These are phyloP conservation scores for Fusarium sp. DNA, from an alignment of 2,329 filamentous ascomycete species.

Conservation along the genomic window DNA sequence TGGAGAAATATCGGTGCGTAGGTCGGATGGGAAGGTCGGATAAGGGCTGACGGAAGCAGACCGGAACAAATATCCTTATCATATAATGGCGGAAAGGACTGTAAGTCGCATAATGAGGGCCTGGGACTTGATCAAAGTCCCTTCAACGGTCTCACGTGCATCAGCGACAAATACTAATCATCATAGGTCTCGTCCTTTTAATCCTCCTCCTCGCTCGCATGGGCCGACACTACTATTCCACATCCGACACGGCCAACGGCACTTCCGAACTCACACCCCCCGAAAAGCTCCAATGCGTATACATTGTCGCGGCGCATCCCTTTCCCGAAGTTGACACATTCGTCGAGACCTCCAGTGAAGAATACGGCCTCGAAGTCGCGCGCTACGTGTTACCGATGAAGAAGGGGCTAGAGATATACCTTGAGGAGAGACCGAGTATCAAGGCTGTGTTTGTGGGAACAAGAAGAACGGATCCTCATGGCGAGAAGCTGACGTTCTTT, in stretches of 20 bases:
- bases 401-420: slow-evolving; percentile 80
- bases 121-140: too few species aligned
- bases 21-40: background rate
- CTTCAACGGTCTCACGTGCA: rapidly evolving
- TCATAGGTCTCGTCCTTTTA: slow-evolving; percentile 78
- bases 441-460: slow-evolving; percentile 72
- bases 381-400: slow-evolving; percentile 84
- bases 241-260: slow-evolving; percentile 33
- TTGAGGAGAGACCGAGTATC: slow-evolving; percentile 70
- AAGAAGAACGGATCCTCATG: slow-evolving; percentile 90
- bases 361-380: slow-evolving; percentile 79
- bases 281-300: slow-evolving; percentile 76
- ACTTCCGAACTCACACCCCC: slow-evolving; percentile 47
- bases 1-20: slow-evolving; percentile 75
- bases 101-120: background rate
- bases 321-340: slow-evolving; percentile 90
- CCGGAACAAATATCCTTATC: slow-evolving; percentile 84
- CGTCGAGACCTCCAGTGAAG: slow-evolving; percentile 70
- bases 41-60: slow-evolving; percentile 54
- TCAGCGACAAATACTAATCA: background rate
- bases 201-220: slow-evolving; percentile 81
- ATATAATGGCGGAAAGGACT: slow-evolving; percentile 98
- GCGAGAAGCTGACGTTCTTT: slow-evolving; percentile 80
- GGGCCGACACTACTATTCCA: slow-evolving; percentile 49
- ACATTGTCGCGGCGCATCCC: slow-evolving; percentile 85